A percentile compares a stretch with the other conserved stretches of the same genome.
Evolutionary conservation across 225 moss, liverwort and hornwort genomes (phyloP).

Genomic region (Polytrichum formosum): DNA sequence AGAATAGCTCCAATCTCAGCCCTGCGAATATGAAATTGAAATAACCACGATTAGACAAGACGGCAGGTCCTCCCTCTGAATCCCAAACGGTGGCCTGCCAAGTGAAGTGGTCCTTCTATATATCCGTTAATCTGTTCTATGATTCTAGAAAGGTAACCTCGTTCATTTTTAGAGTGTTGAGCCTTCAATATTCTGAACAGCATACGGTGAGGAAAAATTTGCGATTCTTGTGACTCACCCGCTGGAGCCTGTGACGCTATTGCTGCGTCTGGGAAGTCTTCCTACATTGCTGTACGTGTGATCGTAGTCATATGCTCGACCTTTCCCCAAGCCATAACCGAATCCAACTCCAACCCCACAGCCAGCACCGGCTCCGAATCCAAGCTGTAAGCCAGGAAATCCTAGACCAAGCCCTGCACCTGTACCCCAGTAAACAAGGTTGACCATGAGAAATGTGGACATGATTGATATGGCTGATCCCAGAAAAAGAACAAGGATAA

Average conservation of each 20-base stretch:
- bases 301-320: conserved; percentile 65
- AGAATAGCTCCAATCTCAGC: conserved; percentile 77
- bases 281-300: conserved; percentile 67
- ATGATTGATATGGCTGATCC: no score
- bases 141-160: no score
- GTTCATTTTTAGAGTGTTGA: no score
- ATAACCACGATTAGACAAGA: not conserved
- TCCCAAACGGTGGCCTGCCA: no score
- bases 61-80: no score
- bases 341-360: conserved; percentile 89
- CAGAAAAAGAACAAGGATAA: no score
- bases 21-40: conserved; percentile 22
- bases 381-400: conserved; percentile 85
- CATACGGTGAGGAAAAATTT: not conserved
- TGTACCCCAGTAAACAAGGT: conserved; percentile 10
- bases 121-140: no score
- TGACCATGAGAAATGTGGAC: no score
- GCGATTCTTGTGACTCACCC: conserved; percentile 45
- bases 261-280: conserved; percentile 39
- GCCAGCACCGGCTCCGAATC: conserved; percentile 87
- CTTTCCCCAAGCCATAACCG: conserved; percentile 86
- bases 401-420: conserved; percentile 88
- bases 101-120: no score
- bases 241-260: conserved; percentile 37
- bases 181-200: no score